Evolutionary conservation across 148 eudicot genomes (phyloP).

Genomic region (Chenopodium berlandieri): DNA sequence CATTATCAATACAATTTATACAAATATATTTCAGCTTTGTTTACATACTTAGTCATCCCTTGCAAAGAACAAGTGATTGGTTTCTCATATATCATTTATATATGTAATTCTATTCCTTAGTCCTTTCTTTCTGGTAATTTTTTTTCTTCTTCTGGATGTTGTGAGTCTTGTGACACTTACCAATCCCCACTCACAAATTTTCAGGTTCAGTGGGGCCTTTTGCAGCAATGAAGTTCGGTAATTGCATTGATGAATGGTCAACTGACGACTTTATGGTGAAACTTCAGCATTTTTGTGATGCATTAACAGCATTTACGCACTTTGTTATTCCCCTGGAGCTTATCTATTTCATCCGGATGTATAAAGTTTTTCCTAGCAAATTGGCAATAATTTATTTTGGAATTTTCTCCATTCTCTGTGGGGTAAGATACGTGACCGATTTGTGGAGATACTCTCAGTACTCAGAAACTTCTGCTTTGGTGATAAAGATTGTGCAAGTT

Average conservation of each 20-base stretch:
- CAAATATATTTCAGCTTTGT: neutral
- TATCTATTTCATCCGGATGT: constrained; percentile 34
- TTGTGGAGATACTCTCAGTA: constrained; percentile 46
- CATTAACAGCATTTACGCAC: constrained; percentile 51
- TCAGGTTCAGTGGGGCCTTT: constrained; percentile 19
- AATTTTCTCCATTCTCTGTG: constrained; percentile 56
- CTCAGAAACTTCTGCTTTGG: constrained; percentile 42
- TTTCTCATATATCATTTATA: neutral
- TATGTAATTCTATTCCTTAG: neutral
- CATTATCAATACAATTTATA: neutral
- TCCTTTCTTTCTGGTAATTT: neutral
- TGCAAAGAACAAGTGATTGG: too few species aligned
- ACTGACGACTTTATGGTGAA: constrained; percentile 48
- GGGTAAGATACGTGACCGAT: constrained; percentile 53
- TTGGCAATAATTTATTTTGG: constrained; percentile 62
- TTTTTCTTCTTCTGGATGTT: neutral
- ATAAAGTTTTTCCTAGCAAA: constrained; percentile 54
- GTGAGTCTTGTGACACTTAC: neutral
- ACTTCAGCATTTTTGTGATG: constrained; percentile 52
- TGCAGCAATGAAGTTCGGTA: constrained; percentile 45
- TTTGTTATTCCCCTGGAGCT: constrained; percentile 57
- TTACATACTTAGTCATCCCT: neutral
- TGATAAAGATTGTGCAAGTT: constrained; percentile 50
- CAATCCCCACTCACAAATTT: neutral
- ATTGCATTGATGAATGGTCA: constrained; percentile 49